Conservation (phyloP, 1,284 basidiomycete species). For the Ceratobasidium sp. region DNA sequence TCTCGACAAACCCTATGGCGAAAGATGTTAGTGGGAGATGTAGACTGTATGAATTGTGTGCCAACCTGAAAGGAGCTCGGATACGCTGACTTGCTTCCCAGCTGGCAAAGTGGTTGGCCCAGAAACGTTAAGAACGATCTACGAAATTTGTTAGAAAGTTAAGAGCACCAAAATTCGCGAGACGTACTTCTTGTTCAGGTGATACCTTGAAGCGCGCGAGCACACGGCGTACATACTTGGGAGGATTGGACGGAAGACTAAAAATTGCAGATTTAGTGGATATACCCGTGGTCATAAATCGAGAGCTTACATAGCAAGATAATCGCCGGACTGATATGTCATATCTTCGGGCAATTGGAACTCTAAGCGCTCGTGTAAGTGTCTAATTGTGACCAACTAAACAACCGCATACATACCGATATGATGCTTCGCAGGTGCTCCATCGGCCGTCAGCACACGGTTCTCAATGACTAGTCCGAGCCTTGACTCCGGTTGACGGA, state of each 20-base stretch:
- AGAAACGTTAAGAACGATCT: slow-evolving; percentile 30
- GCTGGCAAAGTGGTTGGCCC: slow-evolving; percentile 38
- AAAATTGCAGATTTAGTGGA: not conserved
- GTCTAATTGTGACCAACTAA: not conserved
- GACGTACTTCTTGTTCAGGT: slow-evolving; percentile 35
- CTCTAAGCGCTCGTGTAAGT: slow-evolving; percentile 12
- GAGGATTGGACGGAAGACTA: slow-evolving; percentile 35
- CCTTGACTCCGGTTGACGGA: slow-evolving; percentile 37
- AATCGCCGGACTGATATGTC: slow-evolving; percentile 44
- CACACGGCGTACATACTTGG: slow-evolving; percentile 33
- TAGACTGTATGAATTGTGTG: not conserved
- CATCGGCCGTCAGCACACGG: slow-evolving; percentile 29
- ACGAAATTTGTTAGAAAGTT: not conserved
- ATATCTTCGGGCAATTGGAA: slow-evolving; percentile 38
- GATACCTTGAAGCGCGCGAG: slow-evolving; percentile 41
- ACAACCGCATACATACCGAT: slow-evolving; percentile 20
- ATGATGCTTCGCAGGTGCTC: slow-evolving; percentile 35
- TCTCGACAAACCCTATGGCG: slow-evolving; percentile 51
- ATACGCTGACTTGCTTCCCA: slow-evolving; percentile 37
- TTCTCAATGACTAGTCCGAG: slow-evolving; percentile 34
- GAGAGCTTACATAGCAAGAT: slow-evolving; percentile 39
- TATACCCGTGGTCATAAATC: not conserved
- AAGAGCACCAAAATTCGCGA: not conserved
- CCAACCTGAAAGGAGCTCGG: slow-evolving; percentile 38
- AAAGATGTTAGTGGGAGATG: not conserved